phyloP scores from a whole-genome alignment of 2,329 filamentous ascomycete genomes.

The Verticillium albo-atrum region DNA sequence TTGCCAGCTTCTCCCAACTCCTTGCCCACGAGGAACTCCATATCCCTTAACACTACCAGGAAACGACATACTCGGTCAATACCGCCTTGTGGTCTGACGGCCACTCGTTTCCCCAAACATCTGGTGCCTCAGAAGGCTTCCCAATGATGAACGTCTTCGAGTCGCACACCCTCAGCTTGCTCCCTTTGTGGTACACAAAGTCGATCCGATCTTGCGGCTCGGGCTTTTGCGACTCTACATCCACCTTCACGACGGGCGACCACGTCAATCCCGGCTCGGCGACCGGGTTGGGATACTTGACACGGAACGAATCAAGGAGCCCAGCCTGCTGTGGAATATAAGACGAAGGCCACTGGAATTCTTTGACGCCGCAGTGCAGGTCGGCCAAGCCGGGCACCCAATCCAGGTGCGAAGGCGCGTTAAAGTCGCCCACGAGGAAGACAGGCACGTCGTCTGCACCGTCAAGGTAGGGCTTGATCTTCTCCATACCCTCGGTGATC shows the following conservation, averaged over 20 bases:
- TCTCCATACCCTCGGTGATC: conserved; percentile 25
- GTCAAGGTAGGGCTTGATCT: conserved; percentile 24
- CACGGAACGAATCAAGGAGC: conserved; percentile 33
- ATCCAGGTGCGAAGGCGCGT: conserved; percentile 38
- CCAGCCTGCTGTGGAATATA: conserved; percentile 25
- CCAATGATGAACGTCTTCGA: conserved; percentile 26
- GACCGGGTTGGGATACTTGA: conserved; percentile 27
- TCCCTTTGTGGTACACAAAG: conserved; percentile 34
- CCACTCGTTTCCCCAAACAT: conserved; percentile 34
- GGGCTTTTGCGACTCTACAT: conserved; percentile 14
- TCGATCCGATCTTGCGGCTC: conserved; percentile 37
- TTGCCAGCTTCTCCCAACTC: no score
- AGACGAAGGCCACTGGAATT: conserved; percentile 33
- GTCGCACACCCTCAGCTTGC: conserved; percentile 18
- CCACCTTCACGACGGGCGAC: conserved; percentile 31
- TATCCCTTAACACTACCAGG: neutral
- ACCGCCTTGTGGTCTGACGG: conserved; percentile 27
- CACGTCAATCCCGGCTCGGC: conserved; percentile 28
- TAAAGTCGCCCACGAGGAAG: conserved; percentile 34
- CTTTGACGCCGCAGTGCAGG: conserved; percentile 28
- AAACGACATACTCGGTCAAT: neutral
- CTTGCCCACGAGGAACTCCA: neutral
- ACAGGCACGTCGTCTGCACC: conserved; percentile 26
- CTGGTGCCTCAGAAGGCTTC: conserved; percentile 23
- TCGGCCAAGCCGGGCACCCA: conserved; percentile 26